Base-by-base conservation (phyloP, 139 green algal species). In the Chlorella sp. region DNA sequence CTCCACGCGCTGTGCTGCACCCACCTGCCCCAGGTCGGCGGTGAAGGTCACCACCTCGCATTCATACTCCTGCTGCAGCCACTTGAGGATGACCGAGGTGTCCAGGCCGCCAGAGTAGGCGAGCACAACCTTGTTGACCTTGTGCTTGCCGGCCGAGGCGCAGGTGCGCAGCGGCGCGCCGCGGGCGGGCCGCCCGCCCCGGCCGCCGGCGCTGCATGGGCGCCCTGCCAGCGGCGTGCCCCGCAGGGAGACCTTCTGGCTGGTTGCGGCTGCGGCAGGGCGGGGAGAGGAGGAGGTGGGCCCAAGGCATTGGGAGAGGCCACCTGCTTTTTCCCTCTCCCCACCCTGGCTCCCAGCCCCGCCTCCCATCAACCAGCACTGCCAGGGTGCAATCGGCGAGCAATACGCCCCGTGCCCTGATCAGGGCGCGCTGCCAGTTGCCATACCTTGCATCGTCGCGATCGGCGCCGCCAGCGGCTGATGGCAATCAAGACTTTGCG, bases 11-110 rank as follows among this genome's bases (percentile, higher is more conserved):
- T 36, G 23, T 41, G 23, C 23, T 21, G 43, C 8, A 12, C 74
- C 15, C 63, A 80, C 92, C 90, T 98, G 95, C 38, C 96, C 96
- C 21, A 99, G 85, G 71, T 99, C 96, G 5, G 96, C 96, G 11
- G 93, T 97, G 83, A 97, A 97, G 43, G 96, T 99, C 51, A 99
- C 92, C 6, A 99, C 95, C 84, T 99, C 96, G 81, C 96, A 99
- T 33, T 91, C 87, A 77, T 99, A 99, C 6, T 84, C 88, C 33
- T 97, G 91, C 88, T 96, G 81, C n/a, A 99, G 90, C 96, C 96
- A 99, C 82, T 97, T 98, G 19, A 99, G 87, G 81, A 99, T 99
- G 69, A 99, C 91, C 45, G 93, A 98, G 4, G 96, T 99, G 87
- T 99, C 96, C 25, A 98, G 86, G 65, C 94, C 95, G 17, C 89